phyloP scores from a whole-genome alignment of 2,329 filamentous ascomycete genomes.

The Macrophomina phaseolina region DNA sequence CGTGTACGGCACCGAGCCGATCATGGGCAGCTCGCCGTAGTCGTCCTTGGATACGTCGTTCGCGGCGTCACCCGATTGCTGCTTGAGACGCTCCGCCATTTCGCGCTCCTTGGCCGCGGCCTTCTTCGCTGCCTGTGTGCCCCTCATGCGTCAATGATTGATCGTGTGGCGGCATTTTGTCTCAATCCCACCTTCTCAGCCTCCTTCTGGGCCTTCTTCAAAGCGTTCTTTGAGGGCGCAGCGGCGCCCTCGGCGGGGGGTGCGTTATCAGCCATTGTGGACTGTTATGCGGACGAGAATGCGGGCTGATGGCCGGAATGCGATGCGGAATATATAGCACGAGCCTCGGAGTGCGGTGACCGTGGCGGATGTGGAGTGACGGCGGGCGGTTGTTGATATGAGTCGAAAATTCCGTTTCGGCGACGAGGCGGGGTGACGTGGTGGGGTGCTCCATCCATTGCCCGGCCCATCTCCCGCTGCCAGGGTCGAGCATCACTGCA shows the following conservation, averaged over 20 bases:
- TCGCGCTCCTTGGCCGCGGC: slow-evolving; percentile 54
- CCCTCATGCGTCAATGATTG: slow-evolving; percentile 27
- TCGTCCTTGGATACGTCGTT: slow-evolving; percentile 73
- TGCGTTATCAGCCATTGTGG: slow-evolving; percentile 41
- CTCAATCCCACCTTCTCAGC: slow-evolving; percentile 44
- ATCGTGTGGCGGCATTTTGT: too few relatives aligned
- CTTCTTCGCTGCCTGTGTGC: slow-evolving; percentile 47
- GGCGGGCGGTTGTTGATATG: slow-evolving; percentile 20
- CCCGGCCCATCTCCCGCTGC: not conserved
- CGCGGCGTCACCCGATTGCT: slow-evolving; percentile 71
- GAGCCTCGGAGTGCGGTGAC: not conserved
- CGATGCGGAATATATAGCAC: slow-evolving; percentile 2
- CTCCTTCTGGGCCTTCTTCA: slow-evolving; percentile 51
- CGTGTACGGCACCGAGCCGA: slow-evolving; percentile 58
- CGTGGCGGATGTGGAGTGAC: slow-evolving; percentile 12
- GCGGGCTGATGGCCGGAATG: not conserved
- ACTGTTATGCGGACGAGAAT: not conserved
- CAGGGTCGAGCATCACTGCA: not conserved
- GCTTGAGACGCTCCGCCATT: slow-evolving; percentile 52
- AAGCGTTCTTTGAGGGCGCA: slow-evolving; percentile 46
- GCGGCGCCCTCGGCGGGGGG: slow-evolving; percentile 29
- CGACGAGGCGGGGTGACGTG: slow-evolving; percentile 24
- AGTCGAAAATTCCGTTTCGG: slow-evolving; percentile 27
- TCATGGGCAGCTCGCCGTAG: slow-evolving; percentile 74
- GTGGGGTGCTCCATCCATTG: slow-evolving; percentile 8